Base-by-base conservation (phyloP, 257 asterid species). In the Nyctanthes arbortristis region DNA sequence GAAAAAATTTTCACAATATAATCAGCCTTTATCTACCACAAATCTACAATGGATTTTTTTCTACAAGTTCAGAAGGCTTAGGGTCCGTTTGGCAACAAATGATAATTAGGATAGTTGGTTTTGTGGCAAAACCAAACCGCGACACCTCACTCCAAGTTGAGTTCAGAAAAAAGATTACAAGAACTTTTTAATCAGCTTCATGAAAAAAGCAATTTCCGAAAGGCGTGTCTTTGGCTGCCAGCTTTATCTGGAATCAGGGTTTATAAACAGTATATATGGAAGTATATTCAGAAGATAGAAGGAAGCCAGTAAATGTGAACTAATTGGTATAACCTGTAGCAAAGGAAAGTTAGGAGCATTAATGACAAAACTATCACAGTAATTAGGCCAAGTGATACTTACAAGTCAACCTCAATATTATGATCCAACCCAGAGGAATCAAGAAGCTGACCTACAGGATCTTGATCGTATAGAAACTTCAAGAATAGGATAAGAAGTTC, bases 401-500 rank as follows among this genome's bases (percentile, higher is more conserved):
- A 93, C 97, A 79, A 58, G 79, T 90, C 96, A 71, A 88, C 89
- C 79, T 84, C 89, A 65, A 89, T 66, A 34, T 66, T 60, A 61
- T 65, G 79, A 65, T 81, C 84, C 68, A 69, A 74, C 74, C 76
- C 86, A 22, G 87, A 63, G 59, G 82, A 82, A 78, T 87, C 95
- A 85, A 93, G 92, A 85, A 93, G 81, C 69, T 81, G 75, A 70
- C 81, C 88, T 16, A 93, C 77, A 56, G 97, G 99, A 84, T 93
- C 99, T 86, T 91, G 99, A 73, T 93, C 85, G 35, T 89, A 93
- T 54, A 93, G 79, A 79, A 93, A 91, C 87, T 81, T 89, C 78
- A 93, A 84, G 85, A 93, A 93, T 72, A 85, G 73, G 80, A 89
- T 83, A 65, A 94, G 95, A 66, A 91, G 97, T 75, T 94, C 99